Evolutionary conservation across 768 basidiomycete genomes (phyloP), one percentile per base, ranked within the genome.

Genomic region (Lactarius tabidus): DNA sequence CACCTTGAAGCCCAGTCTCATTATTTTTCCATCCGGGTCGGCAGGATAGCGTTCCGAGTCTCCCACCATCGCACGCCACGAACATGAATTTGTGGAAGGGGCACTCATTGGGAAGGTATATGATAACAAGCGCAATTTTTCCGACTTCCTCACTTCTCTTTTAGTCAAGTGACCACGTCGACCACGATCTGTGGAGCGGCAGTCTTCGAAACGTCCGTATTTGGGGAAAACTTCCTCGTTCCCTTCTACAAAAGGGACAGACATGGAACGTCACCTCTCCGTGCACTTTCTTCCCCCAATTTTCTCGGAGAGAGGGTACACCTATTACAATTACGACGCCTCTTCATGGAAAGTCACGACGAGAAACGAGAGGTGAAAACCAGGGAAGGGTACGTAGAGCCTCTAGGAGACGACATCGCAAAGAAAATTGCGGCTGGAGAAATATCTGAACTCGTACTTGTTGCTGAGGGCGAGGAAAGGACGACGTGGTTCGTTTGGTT

Each of bases 401-500:
- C 6, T 20, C 28, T 41, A 2, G 31, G 29, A 43, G 65, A 66
- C 23, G 60, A 62, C 20, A 33, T 66, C 36, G 31, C 55, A 26
- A 62, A 62, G 23, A 41, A 41, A 35, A 18, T 61, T 35, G 65
- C 63, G 18, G 43, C 38, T 17, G 84, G 82, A 28, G 85, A 85
- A 68, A 84, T 87, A 54, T 85, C 83, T 57, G 86, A 87, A 68
- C 72, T 84, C 60, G 78, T 81, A 1, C 82, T 85, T 8, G 81
- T 85, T 12, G 83, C 82, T 20, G 87, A 88, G 69, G 86, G 85
- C 15, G 87, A 88, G 64, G 86, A 87, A 64, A 76, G 75, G 65
- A 86, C 85, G 28, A 88, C 88, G 0, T 83, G 82, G 80, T 91
- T 91, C 67, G 84, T 92, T 2, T 90, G 89, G 88, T 76, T 86